Percentiles rank a stretch among this genome's conserved stretches.
phyloP scores from a whole-genome alignment of 345 rosid species.

The Melaleuca quinquenervia region DNA sequence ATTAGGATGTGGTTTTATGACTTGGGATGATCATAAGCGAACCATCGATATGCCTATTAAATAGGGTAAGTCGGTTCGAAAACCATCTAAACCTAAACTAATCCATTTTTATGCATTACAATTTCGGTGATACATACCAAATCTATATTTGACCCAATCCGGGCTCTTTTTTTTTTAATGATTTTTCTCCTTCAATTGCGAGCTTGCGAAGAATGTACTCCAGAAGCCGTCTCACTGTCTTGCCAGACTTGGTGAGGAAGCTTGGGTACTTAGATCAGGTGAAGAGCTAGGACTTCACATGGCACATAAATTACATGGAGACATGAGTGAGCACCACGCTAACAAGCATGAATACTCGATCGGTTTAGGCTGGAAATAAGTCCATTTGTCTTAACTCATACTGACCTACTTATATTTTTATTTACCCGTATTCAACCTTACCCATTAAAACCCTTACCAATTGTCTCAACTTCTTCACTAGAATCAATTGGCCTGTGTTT shows the following conservation, averaged over 20 bases:
- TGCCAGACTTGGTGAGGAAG: no score
- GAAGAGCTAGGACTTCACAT: not conserved
- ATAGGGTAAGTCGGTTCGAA: no score
- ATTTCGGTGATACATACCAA: not conserved
- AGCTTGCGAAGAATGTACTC: not conserved
- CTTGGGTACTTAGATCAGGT: not conserved
- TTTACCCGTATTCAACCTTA: not conserved
- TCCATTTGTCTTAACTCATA: not conserved
- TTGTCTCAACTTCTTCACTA: not conserved
- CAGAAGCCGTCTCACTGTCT: no score
- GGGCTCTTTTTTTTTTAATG: not conserved
- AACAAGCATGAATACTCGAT: not conserved
- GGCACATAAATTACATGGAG: not conserved
- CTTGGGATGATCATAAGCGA: not conserved
- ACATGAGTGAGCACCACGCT: not conserved
- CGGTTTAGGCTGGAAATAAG: not conserved
- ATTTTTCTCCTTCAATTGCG: not conserved
- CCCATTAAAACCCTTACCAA: not conserved
- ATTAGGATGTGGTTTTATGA: no score
- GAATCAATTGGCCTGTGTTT: not conserved
- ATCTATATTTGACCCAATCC: not conserved
- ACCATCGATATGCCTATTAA: not conserved
- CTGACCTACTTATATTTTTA: not conserved
- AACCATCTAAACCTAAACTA: no score
- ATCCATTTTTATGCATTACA: not conserved